Evolutionary conservation across 371 early-diverging fungal species (phyloP).

Genomic region (Batrachochytrium dendrobatidis): DNA sequence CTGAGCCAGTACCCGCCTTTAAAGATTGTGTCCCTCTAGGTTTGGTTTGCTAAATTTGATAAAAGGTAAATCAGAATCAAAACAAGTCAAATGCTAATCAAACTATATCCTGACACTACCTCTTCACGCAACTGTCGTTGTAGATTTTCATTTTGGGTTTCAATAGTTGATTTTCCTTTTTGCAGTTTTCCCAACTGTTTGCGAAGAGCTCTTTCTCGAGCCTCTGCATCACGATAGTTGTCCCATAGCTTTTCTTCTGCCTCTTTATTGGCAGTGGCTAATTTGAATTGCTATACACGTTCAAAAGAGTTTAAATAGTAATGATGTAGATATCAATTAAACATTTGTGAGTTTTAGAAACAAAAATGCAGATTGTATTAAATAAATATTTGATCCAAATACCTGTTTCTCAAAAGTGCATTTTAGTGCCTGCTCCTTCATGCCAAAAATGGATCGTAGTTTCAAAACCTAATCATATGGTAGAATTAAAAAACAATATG

Average conservation of each 20-base stretch:
- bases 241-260: slow-evolving; percentile 55
- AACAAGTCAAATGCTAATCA: not conserved
- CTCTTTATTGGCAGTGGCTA: slow-evolving; percentile 35
- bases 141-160: slow-evolving; percentile 20
- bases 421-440: slow-evolving; percentile 42
- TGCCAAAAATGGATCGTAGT: slow-evolving; percentile 42
- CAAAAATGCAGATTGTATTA: too few relatives aligned
- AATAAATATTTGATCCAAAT: not conserved
- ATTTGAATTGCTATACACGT: slow-evolving; percentile 9
- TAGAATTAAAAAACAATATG: not conserved
- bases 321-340: too few relatives aligned
- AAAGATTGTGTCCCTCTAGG: not conserved
- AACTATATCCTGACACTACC: slow-evolving; percentile 9
- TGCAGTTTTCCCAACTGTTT: slow-evolving; percentile 36
- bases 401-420: slow-evolving; percentile 39
- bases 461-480: slow-evolving; percentile 30
- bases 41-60: slow-evolving; percentile 14
- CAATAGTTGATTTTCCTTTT: slow-evolving; percentile 18
- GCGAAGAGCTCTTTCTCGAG: slow-evolving; percentile 39
- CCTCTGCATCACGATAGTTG: slow-evolving; percentile 45
- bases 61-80: not conserved
- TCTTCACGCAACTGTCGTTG: slow-evolving; percentile 36
- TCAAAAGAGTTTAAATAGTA: not conserved
- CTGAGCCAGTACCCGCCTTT: slow-evolving; percentile 3
- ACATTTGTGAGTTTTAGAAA: too few relatives aligned